These are phyloP conservation scores for Russula lepida DNA, from an alignment of 768 basidiomycete species.

Conservation along the genomic window DNA sequence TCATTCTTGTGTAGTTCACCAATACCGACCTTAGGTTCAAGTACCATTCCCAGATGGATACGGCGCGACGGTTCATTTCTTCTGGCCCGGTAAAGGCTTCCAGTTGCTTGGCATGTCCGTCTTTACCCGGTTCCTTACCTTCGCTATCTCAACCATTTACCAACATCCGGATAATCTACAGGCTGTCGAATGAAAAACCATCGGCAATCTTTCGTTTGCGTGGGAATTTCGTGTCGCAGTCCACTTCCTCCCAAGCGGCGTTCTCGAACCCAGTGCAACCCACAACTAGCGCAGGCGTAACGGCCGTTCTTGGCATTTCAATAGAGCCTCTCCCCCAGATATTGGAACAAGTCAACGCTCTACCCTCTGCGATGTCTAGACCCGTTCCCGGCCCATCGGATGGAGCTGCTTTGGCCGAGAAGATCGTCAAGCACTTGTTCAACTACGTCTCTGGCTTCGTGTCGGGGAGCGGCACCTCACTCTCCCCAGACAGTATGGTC, in stretches of 20 bases:
- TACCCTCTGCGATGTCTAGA: conserved; percentile 30
- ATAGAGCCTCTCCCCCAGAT: conserved; percentile 68
- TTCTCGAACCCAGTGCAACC: conserved; percentile 27
- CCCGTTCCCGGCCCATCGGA: conserved; percentile 31
- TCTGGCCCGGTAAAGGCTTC: conserved; percentile 81
- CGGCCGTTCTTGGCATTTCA: conserved; percentile 69
- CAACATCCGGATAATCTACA: conserved; percentile 25
- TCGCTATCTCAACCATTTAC: neutral
- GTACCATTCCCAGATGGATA: conserved; percentile 80
- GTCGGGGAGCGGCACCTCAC: conserved; percentile 27
- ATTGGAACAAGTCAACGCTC: conserved; percentile 43
- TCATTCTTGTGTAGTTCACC: neutral
- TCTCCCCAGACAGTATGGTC: conserved; percentile 45
- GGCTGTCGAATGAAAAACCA: conserved; percentile 85
- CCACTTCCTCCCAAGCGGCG: conserved; percentile 27
- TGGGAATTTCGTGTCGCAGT: conserved; percentile 44
- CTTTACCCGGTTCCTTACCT: neutral
- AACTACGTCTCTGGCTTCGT: conserved; percentile 68
- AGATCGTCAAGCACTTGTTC: conserved; percentile 64
- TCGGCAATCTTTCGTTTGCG: conserved; percentile 82
- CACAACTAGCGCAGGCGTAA: conserved; percentile 32
- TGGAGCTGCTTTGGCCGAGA: conserved; percentile 53
- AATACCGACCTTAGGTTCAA: conserved; percentile 20
- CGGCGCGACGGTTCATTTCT: conserved; percentile 77
- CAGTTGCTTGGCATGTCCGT: conserved; percentile 79